Conservation (phyloP, 192 early-diverging fungal species). For the Jimgerdemannia flammicorona region DNA sequence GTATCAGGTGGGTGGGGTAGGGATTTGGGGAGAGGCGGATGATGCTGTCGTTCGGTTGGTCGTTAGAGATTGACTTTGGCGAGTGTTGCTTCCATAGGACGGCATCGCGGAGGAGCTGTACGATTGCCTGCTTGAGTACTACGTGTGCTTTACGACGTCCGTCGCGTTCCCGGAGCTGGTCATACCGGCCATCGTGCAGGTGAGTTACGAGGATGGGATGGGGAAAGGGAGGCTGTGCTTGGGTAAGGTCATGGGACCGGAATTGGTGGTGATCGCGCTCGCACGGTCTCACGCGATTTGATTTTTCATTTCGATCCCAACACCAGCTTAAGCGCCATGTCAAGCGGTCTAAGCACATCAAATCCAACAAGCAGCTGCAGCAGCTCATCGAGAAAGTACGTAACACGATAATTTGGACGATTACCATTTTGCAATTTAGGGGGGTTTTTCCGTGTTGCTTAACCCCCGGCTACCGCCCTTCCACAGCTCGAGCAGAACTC, state of each 20-base stretch:
- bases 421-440: neutral
- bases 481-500: constrained; percentile 73
- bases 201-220: constrained; percentile 17
- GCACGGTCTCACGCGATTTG: neutral
- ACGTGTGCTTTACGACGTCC: constrained; percentile 64
- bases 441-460: neutral
- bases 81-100: constrained; percentile 32
- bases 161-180: constrained; percentile 95
- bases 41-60: too few relatives aligned
- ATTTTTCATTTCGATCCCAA: neutral
- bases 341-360: constrained; percentile 75
- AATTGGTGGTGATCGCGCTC: neutral
- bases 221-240: neutral
- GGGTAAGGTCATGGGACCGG: too few relatives aligned
- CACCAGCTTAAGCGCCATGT: constrained; percentile 73
- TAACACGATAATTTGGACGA: neutral
- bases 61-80: too few relatives aligned
- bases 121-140: constrained; percentile 70
- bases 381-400: constrained; percentile 76
- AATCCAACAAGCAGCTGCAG: constrained; percentile 78
- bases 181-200: constrained; percentile 79
- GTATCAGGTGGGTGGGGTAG: constrained; percentile 54
- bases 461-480: neutral
- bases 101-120: constrained; percentile 80
- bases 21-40: neutral